Percentiles rank a stretch among this genome's conserved stretches.
phyloP scores from a whole-genome alignment of 805 yeast genomes.

The Schwanniomyces polymorphus region DNA sequence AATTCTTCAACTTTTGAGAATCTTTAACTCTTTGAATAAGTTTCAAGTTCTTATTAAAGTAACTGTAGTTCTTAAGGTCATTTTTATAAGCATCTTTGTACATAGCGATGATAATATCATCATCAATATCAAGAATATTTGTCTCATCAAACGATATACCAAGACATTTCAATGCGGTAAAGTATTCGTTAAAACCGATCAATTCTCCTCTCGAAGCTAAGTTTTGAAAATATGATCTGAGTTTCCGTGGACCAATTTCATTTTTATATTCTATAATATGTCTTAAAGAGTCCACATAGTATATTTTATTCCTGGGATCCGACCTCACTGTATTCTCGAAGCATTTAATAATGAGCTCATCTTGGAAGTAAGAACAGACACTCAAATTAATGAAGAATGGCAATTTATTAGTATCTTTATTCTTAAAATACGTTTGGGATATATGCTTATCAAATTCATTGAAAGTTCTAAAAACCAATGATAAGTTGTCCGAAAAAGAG shows the following conservation, averaged over 20 bases:
- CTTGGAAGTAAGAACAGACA: conserved; percentile 30
- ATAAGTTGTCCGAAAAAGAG: conserved; percentile 34
- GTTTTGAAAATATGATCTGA: conserved; percentile 28
- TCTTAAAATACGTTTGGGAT: conserved; percentile 21
- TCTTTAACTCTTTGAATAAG: conserved; percentile 25
- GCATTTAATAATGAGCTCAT: conserved; percentile 40
- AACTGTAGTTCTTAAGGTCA: conserved; percentile 38
- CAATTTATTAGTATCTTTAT: conserved; percentile 19
- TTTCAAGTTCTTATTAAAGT: conserved; percentile 29
- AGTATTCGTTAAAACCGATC: conserved; percentile 34
- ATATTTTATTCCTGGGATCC: conserved; percentile 29
- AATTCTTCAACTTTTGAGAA: conserved; percentile 19
- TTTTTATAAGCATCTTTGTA: conserved; percentile 27
- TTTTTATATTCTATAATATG: conserved; percentile 16
- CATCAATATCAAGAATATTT: conserved; percentile 12
- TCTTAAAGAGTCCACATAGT: conserved; percentile 39
- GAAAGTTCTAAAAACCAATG: conserved; percentile 31
- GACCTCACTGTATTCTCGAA: conserved; percentile 37
- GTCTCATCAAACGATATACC: conserved; percentile 21
- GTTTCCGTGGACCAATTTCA: conserved; percentile 14
- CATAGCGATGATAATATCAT: conserved; percentile 33
- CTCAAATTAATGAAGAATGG: conserved; percentile 30
- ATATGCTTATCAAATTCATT: conserved; percentile 39
- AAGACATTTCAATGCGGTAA: conserved; percentile 28
- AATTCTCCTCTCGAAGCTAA: conserved; percentile 27